phyloP scores from a whole-genome alignment of 768 basidiomycete species.

The Pisolithus marmoratus region DNA sequence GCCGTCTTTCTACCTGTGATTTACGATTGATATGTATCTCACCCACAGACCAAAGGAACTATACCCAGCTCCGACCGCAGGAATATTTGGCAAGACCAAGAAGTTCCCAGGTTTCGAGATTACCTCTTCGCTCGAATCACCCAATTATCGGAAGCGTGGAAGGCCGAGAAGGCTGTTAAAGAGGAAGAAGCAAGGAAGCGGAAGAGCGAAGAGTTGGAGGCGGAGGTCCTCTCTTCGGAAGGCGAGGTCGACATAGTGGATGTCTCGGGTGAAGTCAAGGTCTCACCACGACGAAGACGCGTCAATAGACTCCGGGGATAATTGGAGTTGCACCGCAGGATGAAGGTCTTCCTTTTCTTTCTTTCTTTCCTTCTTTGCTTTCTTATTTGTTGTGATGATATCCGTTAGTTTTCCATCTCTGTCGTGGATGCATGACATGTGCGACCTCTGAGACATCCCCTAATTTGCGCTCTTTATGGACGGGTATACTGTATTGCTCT shows the following conservation, averaged over 20 bases:
- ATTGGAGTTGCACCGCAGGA: not conserved
- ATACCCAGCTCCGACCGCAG: conserved; percentile 34
- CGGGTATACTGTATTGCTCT: conserved; percentile 15
- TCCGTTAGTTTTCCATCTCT: not conserved
- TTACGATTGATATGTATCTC: conserved; percentile 1
- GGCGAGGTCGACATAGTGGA: conserved; percentile 37
- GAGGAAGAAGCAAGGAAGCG: conserved; percentile 27
- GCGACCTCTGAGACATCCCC: conserved; percentile 1
- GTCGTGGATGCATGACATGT: conserved; percentile 3
- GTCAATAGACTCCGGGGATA: conserved; percentile 26
- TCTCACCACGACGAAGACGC: conserved; percentile 3
- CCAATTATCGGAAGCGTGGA: conserved; percentile 51
- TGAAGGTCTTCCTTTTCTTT: no score
- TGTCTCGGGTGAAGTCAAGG: conserved; percentile 16
- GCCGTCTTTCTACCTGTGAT: not conserved
- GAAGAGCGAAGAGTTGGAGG: conserved; percentile 19
- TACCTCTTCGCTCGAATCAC: conserved; percentile 37
- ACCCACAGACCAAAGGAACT: conserved; percentile 26
- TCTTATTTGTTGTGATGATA: no score
- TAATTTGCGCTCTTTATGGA: not conserved
- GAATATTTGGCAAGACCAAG: conserved; percentile 46
- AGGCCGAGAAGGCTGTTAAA: conserved; percentile 36
- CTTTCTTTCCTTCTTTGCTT: no score
- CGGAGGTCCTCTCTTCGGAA: conserved; percentile 27
- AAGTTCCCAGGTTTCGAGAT: conserved; percentile 44